Evolutionary conservation across 164 flowering plant genomes (phyloP).

Genomic region (Magnolia kwangsiensis): DNA sequence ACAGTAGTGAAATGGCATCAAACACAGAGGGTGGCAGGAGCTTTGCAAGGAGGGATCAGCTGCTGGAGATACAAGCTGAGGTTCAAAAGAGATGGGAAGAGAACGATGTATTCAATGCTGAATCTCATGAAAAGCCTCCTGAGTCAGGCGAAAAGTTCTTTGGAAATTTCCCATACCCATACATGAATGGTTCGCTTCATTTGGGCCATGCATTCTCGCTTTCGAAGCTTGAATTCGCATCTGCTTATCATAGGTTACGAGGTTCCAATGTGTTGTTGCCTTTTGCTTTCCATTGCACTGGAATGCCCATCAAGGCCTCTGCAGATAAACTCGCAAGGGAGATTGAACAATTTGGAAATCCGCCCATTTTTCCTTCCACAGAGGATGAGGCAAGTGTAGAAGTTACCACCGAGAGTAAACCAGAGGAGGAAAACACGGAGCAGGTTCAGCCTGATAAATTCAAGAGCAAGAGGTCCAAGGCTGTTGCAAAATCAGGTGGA

Average conservation of each 20-base stretch:
- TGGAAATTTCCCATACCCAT: conserved; percentile 90
- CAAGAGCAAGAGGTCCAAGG: conserved; percentile 71
- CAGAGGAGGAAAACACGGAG: conserved; percentile 28
- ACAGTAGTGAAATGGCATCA: conserved; percentile 36
- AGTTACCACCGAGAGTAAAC: conserved; percentile 13
- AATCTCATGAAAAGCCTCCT: conserved; percentile 48
- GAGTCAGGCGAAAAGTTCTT: conserved; percentile 71
- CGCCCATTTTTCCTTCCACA: conserved; percentile 49
- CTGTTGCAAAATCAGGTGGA: conserved; percentile 48
- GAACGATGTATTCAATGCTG: conserved; percentile 59
- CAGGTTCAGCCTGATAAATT: conserved; percentile 45
- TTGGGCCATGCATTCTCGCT: conserved; percentile 92
- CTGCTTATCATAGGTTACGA: conserved; percentile 76
- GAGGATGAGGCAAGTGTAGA: conserved; percentile 31
- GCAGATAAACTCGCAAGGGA: conserved; percentile 80
- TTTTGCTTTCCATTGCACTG: conserved; percentile 91
- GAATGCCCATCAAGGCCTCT: conserved; percentile 94
- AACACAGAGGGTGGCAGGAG: conserved; percentile 51
- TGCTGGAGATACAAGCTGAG: conserved; percentile 61
- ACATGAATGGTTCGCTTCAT: conserved; percentile 88
- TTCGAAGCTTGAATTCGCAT: conserved; percentile 88
- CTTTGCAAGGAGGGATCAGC: conserved; percentile 68
- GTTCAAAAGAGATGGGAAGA: conserved; percentile 66
- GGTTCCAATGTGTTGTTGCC: conserved; percentile 87
- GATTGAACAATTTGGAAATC: conserved; percentile 52